Evolutionary conservation across 1,284 basidiomycete species (phyloP), one percentile per base, ranked within the genome.

Genomic region (Cryptococcus sp.): DNA sequence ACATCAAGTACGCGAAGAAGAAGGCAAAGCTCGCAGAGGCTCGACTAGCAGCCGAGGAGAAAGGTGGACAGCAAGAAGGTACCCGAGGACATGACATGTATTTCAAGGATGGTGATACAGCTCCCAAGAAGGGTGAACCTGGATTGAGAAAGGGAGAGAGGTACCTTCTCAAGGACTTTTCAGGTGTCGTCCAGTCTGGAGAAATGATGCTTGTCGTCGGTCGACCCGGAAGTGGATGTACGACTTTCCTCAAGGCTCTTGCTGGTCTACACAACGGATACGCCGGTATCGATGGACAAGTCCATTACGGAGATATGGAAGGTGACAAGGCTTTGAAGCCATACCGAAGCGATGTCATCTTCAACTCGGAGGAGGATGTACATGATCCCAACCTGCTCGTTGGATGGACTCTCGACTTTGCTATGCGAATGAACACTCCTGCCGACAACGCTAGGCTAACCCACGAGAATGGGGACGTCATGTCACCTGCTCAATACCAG

Each of bases 401-500:
- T 28, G 65, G 61, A 4, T 60, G 65, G 31, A 74, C 73, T 0
- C 64, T 76, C 48, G 64, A 70, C 52, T 74, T 74, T 51, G 71
- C 73, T 2, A 50, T 70, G 1, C 52, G 65, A 14, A 72, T 61
- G 53, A 67, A 69, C 56, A 70, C 67, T 0, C 69, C 70, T 0
- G 42, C 58, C 2, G 45, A 50, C 41, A 43, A 34, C 24, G 59
- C 63, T 34, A 63, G 64, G 43, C 49, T 57, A 23, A 64, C 63
- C 7, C 48, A 50, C 34, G 52, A 56, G 10, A 50, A 62, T 21
- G 66, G 63, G 32, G 49, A 63, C 39, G 45, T 59, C 11, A 63
- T 63, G 54, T 44, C 80, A 1, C 78, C 83, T 45, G 72, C 79
- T 42, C 69, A 79, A 16, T 83, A 64, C 45, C 50, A 57, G 32